Evolutionary conservation across 2,329 filamentous ascomycete species (phyloP).

Genomic region (Penicillium brevicompactum): DNA sequence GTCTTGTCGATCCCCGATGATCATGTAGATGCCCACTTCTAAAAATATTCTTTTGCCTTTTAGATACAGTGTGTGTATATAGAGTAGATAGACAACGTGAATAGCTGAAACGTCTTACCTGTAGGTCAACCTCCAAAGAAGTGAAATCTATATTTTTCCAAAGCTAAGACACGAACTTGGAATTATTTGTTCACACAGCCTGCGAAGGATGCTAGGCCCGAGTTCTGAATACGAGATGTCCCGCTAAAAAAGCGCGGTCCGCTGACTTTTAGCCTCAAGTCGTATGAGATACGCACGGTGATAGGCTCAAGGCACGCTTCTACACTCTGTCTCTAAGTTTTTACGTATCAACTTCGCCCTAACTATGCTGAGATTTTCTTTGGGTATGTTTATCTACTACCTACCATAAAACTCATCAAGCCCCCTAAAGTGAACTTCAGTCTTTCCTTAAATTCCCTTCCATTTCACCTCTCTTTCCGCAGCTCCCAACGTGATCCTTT

Average conservation of each 20-base stretch:
- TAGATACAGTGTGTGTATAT: no score
- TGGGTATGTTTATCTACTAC: no score
- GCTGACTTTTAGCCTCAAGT: neutral
- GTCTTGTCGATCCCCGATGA: slow-evolving; percentile 4
- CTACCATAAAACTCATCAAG: no score
- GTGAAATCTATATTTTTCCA: no score
- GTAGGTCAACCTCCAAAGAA: no score
- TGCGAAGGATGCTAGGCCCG: neutral
- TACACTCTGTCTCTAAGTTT: neutral
- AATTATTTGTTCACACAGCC: neutral
- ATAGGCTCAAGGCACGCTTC: neutral
- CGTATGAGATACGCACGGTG: neutral
- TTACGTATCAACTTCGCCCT: neutral
- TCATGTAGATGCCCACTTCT: neutral
- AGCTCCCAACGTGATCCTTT: neutral
- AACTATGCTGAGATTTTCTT: no score
- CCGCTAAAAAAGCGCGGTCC: neutral
- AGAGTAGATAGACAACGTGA: no score
- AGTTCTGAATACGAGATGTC: slow-evolving; percentile 9
- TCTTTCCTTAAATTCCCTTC: neutral
- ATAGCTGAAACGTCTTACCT: no score
- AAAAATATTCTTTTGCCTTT: neutral
- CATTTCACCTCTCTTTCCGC: neutral
- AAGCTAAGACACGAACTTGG: no score
- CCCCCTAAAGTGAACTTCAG: no score